Conservation (phyloP, 2,329 filamentous ascomycete species). For the Diaporthe vaccinii region DNA sequence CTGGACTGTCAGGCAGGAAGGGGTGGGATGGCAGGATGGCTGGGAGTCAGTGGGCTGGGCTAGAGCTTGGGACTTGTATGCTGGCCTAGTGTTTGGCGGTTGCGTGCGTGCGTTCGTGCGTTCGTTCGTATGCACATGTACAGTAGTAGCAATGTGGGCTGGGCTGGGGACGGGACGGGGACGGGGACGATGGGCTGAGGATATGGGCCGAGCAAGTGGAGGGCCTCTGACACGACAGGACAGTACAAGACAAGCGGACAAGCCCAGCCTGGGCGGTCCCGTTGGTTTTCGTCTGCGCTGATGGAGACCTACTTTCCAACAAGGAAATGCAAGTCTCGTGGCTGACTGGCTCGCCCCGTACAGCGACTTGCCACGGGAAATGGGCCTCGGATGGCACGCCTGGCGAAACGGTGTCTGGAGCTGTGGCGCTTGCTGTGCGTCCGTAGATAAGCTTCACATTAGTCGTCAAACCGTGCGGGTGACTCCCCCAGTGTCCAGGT, state of each 20-base stretch:
- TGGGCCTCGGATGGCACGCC: neutral
- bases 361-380: neutral
- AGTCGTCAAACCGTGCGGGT: neutral
- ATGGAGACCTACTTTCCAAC: neutral
- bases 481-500: neutral
- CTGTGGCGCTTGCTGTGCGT: constrained; percentile 5
- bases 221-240: constrained; percentile 5
- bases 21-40: constrained; percentile 3
- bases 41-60: constrained; percentile 1
- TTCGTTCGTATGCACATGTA: constrained; percentile 5
- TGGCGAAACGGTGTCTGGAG: constrained; percentile 7
- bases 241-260: neutral
- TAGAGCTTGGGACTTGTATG: constrained; percentile 1
- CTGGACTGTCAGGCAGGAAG: neutral
- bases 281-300: constrained; percentile 20
- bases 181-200: constrained; percentile 19
- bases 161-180: neutral
- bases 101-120: constrained; percentile 1
- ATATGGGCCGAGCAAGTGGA: constrained; percentile 12
- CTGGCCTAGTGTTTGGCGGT: neutral
- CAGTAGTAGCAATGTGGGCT: neutral
- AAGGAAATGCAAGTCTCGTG: constrained; percentile 8
- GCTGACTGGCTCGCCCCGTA: neutral
- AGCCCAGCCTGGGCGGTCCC: constrained; percentile 3
- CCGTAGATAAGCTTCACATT: neutral